Evolutionary conservation across 495 filamentous ascomycete genomes (phyloP), one percentile per base, ranked within the genome.

Genomic region (Penicilliopsis zonata): DNA sequence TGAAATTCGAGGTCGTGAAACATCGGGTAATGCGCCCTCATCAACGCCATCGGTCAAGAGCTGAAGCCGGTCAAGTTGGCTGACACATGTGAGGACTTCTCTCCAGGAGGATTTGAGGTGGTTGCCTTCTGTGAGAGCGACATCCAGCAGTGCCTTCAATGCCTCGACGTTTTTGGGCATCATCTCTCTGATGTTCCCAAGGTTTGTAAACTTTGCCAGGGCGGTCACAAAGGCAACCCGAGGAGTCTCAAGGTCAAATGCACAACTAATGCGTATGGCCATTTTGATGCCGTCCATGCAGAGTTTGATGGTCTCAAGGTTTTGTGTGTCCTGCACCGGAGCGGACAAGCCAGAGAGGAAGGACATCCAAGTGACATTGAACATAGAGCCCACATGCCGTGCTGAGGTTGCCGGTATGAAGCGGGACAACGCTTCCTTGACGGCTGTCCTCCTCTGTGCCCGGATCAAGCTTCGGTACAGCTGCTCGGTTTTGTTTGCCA

Each of bases 351-450:
- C 85, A 7, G 86, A 94, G 47, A 96, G 78, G 57, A 94, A 93
- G 13, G 88, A 90, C 88, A 95, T 99, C 90, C 90, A 99, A 0
- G 84, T 92, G 10, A 94, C 87, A 42, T 96, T 87, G 43, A 99
- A 99, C 88, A 99, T 99, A 2, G 90, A 86, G 0, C 90, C 90
- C 31, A 93, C 80, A 56, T 99, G 90, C 40, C 81, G 87, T 50
- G 82, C 87, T 0, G 86, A 94, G 1, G 84, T 84, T 1, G 92
- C 90, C 9, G 83, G 78, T 38, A 96, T 90, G 52, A 86, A 99
- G 42, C 73, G 85, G 2, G 72, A 70, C 17, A 76, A 64, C 4
- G 71, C 71, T 10, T 76, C 65, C 36, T 76, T 80, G 4, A 80
- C 62, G 2, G 81, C 71, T 30, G 78, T 82, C 46, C 73, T 80